phyloP scores from a whole-genome alignment of 441 rosid genomes.

The Aleurites moluccanus region DNA sequence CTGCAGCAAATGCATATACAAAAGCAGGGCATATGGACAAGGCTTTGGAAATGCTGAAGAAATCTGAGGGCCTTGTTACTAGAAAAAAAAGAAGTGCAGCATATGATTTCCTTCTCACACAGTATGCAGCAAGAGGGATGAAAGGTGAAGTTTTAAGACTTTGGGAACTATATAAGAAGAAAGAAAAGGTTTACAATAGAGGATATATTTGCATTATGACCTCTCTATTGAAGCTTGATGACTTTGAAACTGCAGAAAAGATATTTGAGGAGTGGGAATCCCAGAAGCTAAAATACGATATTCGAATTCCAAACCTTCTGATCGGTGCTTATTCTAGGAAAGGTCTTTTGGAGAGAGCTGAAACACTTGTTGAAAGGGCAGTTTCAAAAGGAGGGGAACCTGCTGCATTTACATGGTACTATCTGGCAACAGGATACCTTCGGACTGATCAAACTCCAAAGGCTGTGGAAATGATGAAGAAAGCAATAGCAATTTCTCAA shows the following conservation, averaged over 20 bases:
- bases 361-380: slow-evolving; percentile 27
- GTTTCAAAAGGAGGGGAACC: slow-evolving; percentile 25
- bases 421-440: slow-evolving; percentile 38
- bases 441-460: slow-evolving; percentile 30
- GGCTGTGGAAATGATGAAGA: slow-evolving; percentile 47
- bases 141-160: slow-evolving; percentile 52
- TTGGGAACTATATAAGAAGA: slow-evolving; percentile 47
- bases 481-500: slow-evolving; percentile 31
- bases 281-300: slow-evolving; percentile 25
- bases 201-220: slow-evolving; percentile 37
- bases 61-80: slow-evolving; percentile 35
- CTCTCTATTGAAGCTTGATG: slow-evolving; percentile 46
- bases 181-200: slow-evolving; percentile 28
- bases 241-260: slow-evolving; percentile 43
- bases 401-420: slow-evolving; percentile 37
- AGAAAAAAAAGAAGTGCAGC: slow-evolving; percentile 22
- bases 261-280: slow-evolving; percentile 52
- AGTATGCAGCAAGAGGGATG: slow-evolving; percentile 42
- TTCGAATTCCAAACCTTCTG: slow-evolving; percentile 36
- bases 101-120: slow-evolving; percentile 38
- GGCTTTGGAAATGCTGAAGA: slow-evolving; percentile 39
- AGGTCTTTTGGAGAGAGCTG: slow-evolving; percentile 45
- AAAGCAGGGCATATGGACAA: slow-evolving; percentile 35
- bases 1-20: slow-evolving; percentile 32
- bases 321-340: slow-evolving; percentile 38